phyloP scores from a whole-genome alignment of 148 eudicot species.

The Talinum fruticosum region DNA sequence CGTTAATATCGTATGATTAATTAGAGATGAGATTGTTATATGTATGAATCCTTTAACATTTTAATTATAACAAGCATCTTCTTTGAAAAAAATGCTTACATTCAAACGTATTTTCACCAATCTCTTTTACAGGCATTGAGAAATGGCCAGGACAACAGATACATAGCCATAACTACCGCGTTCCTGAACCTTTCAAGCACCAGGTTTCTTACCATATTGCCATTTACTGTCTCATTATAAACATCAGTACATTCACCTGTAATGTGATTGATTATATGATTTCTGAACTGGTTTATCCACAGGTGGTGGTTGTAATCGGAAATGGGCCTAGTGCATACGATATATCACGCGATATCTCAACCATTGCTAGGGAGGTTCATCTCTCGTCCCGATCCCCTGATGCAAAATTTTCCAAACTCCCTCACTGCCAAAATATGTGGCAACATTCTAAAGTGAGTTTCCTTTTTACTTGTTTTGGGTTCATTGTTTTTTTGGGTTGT shows the following conservation, averaged over 20 bases:
- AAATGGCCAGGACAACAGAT: slow-evolving; percentile 63
- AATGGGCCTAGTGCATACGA: slow-evolving; percentile 53
- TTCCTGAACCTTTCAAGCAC: slow-evolving; percentile 46
- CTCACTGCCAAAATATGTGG: slow-evolving; percentile 38
- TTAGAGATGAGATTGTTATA: no score
- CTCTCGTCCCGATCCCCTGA: slow-evolving; percentile 55
- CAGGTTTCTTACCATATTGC: slow-evolving; percentile 31
- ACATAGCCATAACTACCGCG: slow-evolving; percentile 75
- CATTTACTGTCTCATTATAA: neutral
- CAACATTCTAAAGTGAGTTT: slow-evolving; percentile 44
- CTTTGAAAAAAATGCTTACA: no score
- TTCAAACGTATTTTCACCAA: no score
- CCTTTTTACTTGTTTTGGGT: no score
- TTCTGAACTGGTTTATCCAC: neutral
- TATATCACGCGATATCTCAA: slow-evolving; percentile 47
- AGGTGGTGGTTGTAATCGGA: slow-evolving; percentile 66
- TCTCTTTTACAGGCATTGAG: slow-evolving; percentile 50
- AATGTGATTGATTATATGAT: neutral
- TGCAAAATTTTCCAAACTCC: slow-evolving; percentile 28
- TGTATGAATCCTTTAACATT: no score
- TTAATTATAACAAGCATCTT: no score
- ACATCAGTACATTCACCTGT: no score
- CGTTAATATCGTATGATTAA: no score
- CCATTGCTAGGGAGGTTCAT: slow-evolving; percentile 62
- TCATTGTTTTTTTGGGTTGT: no score